Conservation (phyloP, 148 eudicot species). For the Cornus kousa region DNA sequence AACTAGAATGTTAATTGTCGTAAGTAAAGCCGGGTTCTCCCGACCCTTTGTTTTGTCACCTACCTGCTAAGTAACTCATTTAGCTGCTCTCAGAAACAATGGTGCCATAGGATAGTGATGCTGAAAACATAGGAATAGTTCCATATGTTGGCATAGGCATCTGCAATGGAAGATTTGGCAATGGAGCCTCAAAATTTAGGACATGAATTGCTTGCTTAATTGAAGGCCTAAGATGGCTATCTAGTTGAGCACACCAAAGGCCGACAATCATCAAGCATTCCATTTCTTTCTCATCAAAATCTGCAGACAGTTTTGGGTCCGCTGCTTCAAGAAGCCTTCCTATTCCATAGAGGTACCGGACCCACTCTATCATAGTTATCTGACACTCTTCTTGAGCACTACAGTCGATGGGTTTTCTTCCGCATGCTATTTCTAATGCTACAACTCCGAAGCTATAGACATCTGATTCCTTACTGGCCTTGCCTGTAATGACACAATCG, state of each 20-base stretch:
- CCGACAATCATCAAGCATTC: neutral
- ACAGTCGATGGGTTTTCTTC: neutral
- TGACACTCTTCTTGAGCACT: neutral
- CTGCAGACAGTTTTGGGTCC: neutral
- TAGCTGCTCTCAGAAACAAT: neutral
- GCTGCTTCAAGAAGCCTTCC: neutral
- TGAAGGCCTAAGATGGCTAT: neutral
- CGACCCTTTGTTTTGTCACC: too few relatives aligned
- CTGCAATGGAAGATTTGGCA: neutral
- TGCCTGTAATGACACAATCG: slow-evolving; percentile 6
- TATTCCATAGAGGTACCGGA: neutral
- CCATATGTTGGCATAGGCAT: neutral
- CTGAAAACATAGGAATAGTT: neutral
- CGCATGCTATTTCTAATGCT: neutral
- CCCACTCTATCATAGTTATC: neutral
- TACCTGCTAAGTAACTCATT: too few relatives aligned
- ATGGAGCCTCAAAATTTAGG: neutral
- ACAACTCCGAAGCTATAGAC: neutral
- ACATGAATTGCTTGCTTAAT: neutral
- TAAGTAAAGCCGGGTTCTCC: too few relatives aligned
- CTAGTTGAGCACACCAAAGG: neutral
- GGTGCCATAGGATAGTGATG: neutral
- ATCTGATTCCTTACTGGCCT: slow-evolving; percentile 10
- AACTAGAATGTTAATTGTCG: too few relatives aligned
- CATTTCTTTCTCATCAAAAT: neutral